Evolutionary conservation across 2,329 filamentous ascomycete genomes (phyloP).

Genomic region (Leptoxyphium fumago): DNA sequence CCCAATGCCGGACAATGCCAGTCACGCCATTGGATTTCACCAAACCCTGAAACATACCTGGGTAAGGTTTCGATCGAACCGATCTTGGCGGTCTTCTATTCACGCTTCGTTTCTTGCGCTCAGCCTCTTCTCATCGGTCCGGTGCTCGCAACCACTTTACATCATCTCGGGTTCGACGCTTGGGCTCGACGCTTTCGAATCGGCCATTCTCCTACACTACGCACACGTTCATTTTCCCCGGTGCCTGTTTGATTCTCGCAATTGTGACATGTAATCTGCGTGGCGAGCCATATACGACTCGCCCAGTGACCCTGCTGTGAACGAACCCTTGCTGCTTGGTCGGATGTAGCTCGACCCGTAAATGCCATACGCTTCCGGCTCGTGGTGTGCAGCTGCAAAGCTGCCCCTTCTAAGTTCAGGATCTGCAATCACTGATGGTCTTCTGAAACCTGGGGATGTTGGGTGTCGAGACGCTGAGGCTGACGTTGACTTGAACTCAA

Average conservation of each 20-base stretch:
- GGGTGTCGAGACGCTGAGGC: conserved; percentile 15
- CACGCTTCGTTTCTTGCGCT: background rate
- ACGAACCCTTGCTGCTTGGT: conserved; percentile 10
- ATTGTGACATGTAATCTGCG: conserved; percentile 14
- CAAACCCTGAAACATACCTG: background rate
- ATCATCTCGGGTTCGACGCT: background rate
- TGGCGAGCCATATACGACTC: conserved; percentile 20
- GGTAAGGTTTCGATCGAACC: background rate
- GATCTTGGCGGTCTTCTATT: background rate
- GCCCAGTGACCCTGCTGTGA: conserved; percentile 17
- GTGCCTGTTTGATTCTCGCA: background rate
- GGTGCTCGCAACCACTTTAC: too few relatives aligned
- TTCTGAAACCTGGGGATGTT: conserved; percentile 19
- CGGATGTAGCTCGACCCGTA: conserved; percentile 12
- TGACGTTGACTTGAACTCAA: conserved; percentile 13
- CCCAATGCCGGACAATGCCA: too few relatives aligned
- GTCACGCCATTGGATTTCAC: too few relatives aligned
- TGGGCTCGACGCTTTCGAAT: background rate
- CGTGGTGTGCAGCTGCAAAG: conserved; percentile 7
- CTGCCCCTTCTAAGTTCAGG: conserved; percentile 12
- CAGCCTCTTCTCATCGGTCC: background rate
- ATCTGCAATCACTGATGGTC: conserved; percentile 17
- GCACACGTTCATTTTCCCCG: too few relatives aligned
- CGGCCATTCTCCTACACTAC: background rate
- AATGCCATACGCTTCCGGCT: conserved; percentile 12